Evolutionary conservation across 352 stramenopile species (phyloP).

Genomic region (Globisporangium paddicum): DNA sequence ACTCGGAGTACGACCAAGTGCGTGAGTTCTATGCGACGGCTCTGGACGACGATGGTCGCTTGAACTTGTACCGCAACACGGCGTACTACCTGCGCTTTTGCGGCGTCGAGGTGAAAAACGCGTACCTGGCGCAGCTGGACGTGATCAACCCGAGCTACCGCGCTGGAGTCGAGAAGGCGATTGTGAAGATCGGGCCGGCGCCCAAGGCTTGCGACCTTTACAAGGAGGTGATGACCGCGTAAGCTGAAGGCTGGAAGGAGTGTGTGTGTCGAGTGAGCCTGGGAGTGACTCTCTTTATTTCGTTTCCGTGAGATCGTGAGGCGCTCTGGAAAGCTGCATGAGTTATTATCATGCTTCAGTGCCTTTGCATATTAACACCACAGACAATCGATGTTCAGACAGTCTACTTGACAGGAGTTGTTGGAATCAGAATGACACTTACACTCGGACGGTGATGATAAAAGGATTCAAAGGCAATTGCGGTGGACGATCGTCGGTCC

Average conservation of each 20-base stretch:
- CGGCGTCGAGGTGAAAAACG: slow-evolving; percentile 7
- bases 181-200: slow-evolving; percentile 7
- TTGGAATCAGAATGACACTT: no score
- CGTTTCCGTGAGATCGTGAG: no score
- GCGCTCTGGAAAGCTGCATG: no score
- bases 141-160: slow-evolving; percentile 22
- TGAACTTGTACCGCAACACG: slow-evolving; percentile 19
- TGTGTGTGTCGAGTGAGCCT: no score
- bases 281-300: no score
- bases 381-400: not conserved
- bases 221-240: slow-evolving; percentile 12
- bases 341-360: no score
- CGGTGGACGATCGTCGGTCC: not conserved
- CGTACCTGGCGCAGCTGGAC: slow-evolving; percentile 23
- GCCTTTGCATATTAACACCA: no score
- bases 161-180: slow-evolving; percentile 13
- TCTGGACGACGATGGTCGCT: not conserved
- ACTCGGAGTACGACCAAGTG: slow-evolving; percentile 1
- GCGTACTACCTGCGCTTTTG: slow-evolving; percentile 24
- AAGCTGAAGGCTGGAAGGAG: no score
- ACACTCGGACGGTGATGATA: no score
- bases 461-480: not conserved
- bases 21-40: not conserved
- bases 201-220: slow-evolving; percentile 19
- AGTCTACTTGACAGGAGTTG: not conserved